Percentiles rank a stretch among this genome's conserved stretches.
Conservation (phyloP, 495 filamentous ascomycete species). For the Penicillium soppii region DNA sequence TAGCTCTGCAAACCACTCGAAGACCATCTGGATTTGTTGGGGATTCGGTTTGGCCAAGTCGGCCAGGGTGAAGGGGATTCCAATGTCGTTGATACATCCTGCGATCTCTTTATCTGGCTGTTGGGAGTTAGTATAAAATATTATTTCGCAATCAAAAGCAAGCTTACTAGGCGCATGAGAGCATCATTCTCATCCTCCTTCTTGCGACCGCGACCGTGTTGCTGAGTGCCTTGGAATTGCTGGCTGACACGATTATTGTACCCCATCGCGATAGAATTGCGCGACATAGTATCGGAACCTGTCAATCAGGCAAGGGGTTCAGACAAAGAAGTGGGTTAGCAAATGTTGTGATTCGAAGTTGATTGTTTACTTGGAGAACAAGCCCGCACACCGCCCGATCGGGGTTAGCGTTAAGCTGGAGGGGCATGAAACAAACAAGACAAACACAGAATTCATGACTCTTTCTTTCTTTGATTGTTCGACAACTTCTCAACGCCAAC, state of each 20-base stretch:
- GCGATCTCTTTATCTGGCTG: constrained; percentile 85
- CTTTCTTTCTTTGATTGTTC: constrained; percentile 21
- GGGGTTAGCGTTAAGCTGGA: constrained; percentile 34
- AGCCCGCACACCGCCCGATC: constrained; percentile 34
- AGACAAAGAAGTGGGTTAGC: background rate
- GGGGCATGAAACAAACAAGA: constrained; percentile 42
- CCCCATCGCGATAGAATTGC: constrained; percentile 26
- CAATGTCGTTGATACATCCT: constrained; percentile 94
- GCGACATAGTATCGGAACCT: constrained; percentile 2
- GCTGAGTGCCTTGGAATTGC: constrained; percentile 59
- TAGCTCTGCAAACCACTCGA: constrained; percentile 94
- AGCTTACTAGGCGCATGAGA: constrained; percentile 77
- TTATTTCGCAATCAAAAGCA: background rate
- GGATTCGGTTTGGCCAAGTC: constrained; percentile 94
- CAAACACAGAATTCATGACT: constrained; percentile 43
- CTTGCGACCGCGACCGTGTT: constrained; percentile 62
- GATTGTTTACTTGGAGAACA: constrained; percentile 40
- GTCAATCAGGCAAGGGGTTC: constrained; percentile 8
- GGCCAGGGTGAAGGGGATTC: constrained; percentile 79
- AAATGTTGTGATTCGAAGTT: constrained; percentile 25
- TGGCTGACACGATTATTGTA: constrained; percentile 81
- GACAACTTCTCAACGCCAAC: background rate
- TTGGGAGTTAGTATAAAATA: constrained; percentile 13
- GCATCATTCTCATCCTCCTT: constrained; percentile 82
- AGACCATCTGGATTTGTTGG: constrained; percentile 89